Percentiles rank a stretch among this genome's conserved stretches.
These are phyloP conservation scores for Podosphaera leucotricha DNA, from an alignment of 2,329 filamentous ascomycete species.

Conservation along the genomic window DNA sequence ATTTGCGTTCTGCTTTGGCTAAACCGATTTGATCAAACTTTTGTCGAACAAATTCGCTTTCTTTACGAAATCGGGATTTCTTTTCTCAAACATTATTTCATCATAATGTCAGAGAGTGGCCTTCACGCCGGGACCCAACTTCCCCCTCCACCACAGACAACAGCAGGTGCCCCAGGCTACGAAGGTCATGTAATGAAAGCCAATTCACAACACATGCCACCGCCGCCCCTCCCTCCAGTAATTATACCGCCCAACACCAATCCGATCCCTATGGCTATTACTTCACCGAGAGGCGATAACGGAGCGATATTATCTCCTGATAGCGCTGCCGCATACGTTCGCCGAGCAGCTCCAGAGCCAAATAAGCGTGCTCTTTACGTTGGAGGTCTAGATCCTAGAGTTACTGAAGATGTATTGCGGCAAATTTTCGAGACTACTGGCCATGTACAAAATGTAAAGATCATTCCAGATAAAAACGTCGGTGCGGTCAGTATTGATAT, in stretches of 20 bases:
- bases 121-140: conserved; percentile 40
- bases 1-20: background rate
- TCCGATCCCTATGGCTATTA: conserved; percentile 78
- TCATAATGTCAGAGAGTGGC: conserved; percentile 52
- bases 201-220: conserved; percentile 59
- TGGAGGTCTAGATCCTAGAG: conserved; percentile 78
- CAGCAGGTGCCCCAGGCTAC: conserved; percentile 44
- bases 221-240: conserved; percentile 61
- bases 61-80: background rate
- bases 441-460: conserved; percentile 96
- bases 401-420: conserved; percentile 86
- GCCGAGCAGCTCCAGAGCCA: conserved; percentile 84
- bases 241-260: conserved; percentile 92
- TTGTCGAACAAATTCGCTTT: background rate
- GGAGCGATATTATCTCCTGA: conserved; percentile 60
- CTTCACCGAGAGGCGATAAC: conserved; percentile 53
- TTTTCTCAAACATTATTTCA: background rate
- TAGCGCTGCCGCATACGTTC: conserved; percentile 56
- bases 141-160: conserved; percentile 41
- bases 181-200: conserved; percentile 47
- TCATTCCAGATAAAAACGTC: conserved; percentile 99
- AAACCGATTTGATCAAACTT: background rate
- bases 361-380: conserved; percentile 97
- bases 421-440: conserved; percentile 98
- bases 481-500: conserved; percentile 25